Percentiles rank a stretch among this genome's conserved stretches.
phyloP scores from a whole-genome alignment of 1,284 basidiomycete species.

The Naganishia albida region DNA sequence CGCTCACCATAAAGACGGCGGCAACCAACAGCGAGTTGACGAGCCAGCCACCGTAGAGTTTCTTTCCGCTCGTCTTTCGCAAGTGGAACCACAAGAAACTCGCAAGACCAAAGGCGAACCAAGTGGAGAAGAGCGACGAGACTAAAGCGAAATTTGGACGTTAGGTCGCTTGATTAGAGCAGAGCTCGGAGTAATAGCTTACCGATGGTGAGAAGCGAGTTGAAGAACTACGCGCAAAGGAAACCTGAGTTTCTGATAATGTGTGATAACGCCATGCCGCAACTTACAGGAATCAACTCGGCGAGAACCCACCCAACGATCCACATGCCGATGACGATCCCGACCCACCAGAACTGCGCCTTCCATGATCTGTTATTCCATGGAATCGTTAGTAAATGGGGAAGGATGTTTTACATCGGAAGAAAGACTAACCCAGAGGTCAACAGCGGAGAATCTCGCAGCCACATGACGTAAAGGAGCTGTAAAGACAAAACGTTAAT shows the following conservation, averaged over 20 bases:
- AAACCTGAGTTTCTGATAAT: not conserved
- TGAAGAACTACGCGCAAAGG: constrained; percentile 45
- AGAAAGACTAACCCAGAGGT: constrained; percentile 36
- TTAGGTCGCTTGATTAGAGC: not conserved
- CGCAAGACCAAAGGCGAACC: constrained; percentile 47
- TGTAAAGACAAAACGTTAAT: not conserved
- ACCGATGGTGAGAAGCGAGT: constrained; percentile 48
- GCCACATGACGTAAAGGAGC: constrained; percentile 44
- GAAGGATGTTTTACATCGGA: not conserved
- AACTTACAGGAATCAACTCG: constrained; percentile 43
- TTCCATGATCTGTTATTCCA: constrained; percentile 31
- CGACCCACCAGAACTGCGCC: constrained; percentile 44
- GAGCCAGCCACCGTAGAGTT: constrained; percentile 31
- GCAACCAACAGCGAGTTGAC: constrained; percentile 36
- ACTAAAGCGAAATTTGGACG: constrained; percentile 21
- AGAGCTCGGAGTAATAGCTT: not conserved
- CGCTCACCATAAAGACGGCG: constrained; percentile 36
- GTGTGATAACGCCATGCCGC: no score
- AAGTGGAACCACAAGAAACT: constrained; percentile 47
- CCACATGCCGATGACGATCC: constrained; percentile 45
- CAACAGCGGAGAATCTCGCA: constrained; percentile 43
- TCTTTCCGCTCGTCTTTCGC: constrained; percentile 34
- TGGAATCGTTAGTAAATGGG: not conserved
- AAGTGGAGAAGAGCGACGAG: constrained; percentile 46
- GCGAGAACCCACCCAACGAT: constrained; percentile 46